Evolutionary conservation across 73 alveolate genomes (phyloP).

Genomic region (Tetrahymena elliotti): DNA sequence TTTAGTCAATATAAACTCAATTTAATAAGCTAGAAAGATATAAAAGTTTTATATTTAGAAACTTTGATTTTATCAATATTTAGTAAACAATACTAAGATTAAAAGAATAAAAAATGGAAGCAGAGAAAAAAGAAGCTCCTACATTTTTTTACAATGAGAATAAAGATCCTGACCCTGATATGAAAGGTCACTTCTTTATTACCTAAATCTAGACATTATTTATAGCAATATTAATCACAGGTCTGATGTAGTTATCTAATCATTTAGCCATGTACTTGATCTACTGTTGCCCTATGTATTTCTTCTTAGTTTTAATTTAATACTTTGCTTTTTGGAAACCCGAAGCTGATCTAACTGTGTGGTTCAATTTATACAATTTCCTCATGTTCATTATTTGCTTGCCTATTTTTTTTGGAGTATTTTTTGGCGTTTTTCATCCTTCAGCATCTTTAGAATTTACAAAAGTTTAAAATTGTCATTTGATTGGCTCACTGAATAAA

Average conservation of each 20-base stretch:
- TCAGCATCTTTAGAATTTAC: background rate
- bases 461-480: background rate
- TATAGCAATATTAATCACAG: background rate
- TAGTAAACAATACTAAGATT: no score
- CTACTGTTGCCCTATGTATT: background rate
- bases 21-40: no score
- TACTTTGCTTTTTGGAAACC: background rate
- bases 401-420: background rate
- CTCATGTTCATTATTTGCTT: background rate
- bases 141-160: no score
- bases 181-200: background rate
- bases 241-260: background rate
- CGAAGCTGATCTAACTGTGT: background rate
- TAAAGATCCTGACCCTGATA: background rate
- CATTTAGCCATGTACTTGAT: background rate
- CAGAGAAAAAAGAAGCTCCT: no score
- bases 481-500: background rate
- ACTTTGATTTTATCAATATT: no score
- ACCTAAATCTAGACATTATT: background rate
- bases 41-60: no score
- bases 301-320: background rate
- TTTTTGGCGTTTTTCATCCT: background rate
- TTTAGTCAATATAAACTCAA: no score
- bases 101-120: no score
- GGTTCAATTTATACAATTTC: background rate